phyloP scores from a whole-genome alignment of 192 early-diverging fungal genomes.

The Coemansia sp. region DNA sequence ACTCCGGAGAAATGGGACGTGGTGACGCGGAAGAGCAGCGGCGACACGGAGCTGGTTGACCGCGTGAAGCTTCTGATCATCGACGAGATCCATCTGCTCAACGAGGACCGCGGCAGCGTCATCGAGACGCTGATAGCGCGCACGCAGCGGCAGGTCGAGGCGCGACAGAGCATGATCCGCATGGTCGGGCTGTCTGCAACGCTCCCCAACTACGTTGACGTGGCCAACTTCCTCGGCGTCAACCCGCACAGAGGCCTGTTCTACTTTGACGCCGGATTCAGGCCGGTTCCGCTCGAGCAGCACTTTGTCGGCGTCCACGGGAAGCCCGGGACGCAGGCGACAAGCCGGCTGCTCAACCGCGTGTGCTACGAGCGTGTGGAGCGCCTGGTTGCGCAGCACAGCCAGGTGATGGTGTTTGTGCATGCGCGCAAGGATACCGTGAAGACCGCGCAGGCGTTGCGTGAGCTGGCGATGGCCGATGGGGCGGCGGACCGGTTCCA shows the following conservation, averaged over 20 bases:
- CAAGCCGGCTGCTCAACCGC: conserved; percentile 71
- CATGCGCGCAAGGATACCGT: conserved; percentile 98
- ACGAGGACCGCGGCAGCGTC: conserved; percentile 95
- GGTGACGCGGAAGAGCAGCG: conserved; percentile 92
- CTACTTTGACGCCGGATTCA: conserved; percentile 93
- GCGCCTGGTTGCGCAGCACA: conserved; percentile 72
- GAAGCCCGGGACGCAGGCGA: conserved; percentile 70
- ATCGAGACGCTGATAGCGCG: conserved; percentile 95
- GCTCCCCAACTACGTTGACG: conserved; percentile 96
- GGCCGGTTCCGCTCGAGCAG: conserved; percentile 95
- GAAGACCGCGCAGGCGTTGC: conserved; percentile 83
- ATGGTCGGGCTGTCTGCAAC: conserved; percentile 97
- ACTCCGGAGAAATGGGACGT: conserved; percentile 99
- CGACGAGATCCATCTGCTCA: conserved; percentile 96
- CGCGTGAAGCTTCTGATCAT: conserved; percentile 93
- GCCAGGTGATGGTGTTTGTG: conserved; percentile 99
- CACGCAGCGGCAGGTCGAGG: conserved; percentile 88
- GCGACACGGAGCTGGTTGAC: conserved; percentile 88
- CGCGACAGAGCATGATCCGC: conserved; percentile 92
- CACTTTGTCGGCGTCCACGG: conserved; percentile 93
- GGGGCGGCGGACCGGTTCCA: conserved; percentile 51
- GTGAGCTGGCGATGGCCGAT: conserved; percentile 69
- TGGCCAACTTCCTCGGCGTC: conserved; percentile 89
- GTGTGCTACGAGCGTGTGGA: conserved; percentile 84
- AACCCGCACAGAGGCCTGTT: conserved; percentile 93